A percentile compares a stretch with the other conserved stretches of the same genome.
Conservation (phyloP, 1,284 basidiomycete species). For the Psilocybe mexicana region DNA sequence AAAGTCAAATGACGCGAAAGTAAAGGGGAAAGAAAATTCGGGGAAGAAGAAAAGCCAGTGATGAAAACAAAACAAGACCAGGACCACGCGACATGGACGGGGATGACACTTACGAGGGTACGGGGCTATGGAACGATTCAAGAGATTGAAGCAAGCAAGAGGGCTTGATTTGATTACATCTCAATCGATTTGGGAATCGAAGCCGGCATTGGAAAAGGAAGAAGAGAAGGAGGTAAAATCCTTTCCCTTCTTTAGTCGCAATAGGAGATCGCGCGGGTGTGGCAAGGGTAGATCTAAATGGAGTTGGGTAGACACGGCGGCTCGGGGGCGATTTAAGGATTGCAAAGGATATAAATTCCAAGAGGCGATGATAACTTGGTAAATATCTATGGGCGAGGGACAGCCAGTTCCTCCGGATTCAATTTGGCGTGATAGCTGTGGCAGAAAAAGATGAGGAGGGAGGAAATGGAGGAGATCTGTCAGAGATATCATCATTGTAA, state of each 20-base stretch:
- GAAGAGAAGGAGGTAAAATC: conserved; percentile 21
- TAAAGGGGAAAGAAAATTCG: conserved; percentile 6
- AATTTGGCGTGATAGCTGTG: not conserved
- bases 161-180: conserved; percentile 17
- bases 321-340: not conserved
- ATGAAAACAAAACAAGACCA: not conserved
- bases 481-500: not conserved
- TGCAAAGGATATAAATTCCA: not conserved
- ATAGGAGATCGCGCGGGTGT: conserved; percentile 15
- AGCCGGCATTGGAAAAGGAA: conserved; percentile 21
- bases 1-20: not conserved
- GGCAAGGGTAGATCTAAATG: conserved; percentile 19
- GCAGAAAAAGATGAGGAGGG: too few species aligned
- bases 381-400: not conserved
- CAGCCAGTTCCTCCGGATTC: not conserved
- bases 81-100: conserved; percentile 13
- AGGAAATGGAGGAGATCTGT: not conserved
- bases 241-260: conserved; percentile 13
- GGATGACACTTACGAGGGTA: conserved; percentile 19
- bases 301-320: not conserved
- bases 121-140: conserved; percentile 15
- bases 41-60: conserved; percentile 2
- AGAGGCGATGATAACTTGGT: not conserved
- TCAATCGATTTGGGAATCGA: conserved; percentile 14
- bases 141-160: conserved; percentile 17